These are phyloP conservation scores for Aegilops longissima DNA, from an alignment of 176 grass and related monocot species.

Conservation along the genomic window DNA sequence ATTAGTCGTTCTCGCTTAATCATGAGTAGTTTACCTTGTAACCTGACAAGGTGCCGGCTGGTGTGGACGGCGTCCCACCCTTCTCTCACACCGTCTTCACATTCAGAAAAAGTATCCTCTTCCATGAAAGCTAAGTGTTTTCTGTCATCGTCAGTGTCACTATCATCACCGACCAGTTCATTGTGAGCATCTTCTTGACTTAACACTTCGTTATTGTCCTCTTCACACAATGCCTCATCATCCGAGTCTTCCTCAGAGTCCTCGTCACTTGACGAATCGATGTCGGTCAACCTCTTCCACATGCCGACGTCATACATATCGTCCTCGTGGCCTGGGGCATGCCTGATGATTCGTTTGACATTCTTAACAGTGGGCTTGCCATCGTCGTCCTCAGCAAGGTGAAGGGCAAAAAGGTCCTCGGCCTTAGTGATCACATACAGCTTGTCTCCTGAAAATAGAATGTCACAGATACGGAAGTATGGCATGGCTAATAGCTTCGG, in stretches of 20 bases:
- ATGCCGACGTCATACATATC: background rate
- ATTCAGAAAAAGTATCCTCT: background rate
- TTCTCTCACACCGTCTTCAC: background rate
- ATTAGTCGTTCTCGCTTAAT: background rate
- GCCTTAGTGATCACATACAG: background rate
- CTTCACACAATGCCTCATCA: no score
- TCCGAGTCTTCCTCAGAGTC: no score
- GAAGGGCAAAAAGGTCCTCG: background rate
- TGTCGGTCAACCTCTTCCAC: background rate
- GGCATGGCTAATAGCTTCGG: background rate
- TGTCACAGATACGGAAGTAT: background rate
- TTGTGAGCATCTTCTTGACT: no score
- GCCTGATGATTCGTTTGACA: background rate
- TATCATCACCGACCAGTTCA: background rate
- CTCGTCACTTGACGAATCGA: background rate
- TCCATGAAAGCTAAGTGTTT: background rate
- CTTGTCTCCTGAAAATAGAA: background rate
- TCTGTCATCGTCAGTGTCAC: background rate
- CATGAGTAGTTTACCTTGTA: background rate
- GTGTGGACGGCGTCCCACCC: background rate
- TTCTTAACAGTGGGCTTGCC: no score
- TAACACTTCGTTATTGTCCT: no score
- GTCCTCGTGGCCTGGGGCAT: background rate
- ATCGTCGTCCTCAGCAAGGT: background rate
- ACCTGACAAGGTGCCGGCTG: background rate